Conservation (phyloP, 495 filamentous ascomycete species). For the Aspergillus cristatus region DNA sequence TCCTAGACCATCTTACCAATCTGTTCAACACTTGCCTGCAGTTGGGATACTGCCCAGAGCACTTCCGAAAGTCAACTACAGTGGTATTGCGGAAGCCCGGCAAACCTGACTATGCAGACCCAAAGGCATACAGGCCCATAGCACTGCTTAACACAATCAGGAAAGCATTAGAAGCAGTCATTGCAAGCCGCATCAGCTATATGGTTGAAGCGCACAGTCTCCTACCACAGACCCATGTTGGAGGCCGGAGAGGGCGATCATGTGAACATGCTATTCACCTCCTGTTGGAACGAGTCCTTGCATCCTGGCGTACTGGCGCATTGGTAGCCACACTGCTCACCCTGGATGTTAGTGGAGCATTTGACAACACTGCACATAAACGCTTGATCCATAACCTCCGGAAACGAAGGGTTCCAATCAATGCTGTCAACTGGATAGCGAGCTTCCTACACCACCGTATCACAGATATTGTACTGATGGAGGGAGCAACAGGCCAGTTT, state of each 20-base stretch:
- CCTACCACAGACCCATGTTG: too few species aligned
- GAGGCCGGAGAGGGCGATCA: too few species aligned
- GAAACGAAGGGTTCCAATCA: too few species aligned
- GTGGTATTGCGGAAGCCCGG: too few species aligned
- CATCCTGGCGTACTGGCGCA: conserved; percentile 12
- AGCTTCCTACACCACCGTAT: too few species aligned
- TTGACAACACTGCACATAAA: conserved; percentile 15
- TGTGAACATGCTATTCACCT: conserved; percentile 15
- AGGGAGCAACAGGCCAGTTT: too few species aligned
- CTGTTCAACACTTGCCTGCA: conserved; percentile 12
- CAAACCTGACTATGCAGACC: conserved; percentile 14
- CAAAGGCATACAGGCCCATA: conserved; percentile 16
- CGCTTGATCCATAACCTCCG: too few species aligned
- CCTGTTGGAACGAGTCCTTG: conserved; percentile 14
- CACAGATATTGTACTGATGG: too few species aligned
- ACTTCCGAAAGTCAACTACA: conserved; percentile 8
- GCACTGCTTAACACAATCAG: conserved; percentile 19
- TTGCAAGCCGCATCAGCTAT: too few species aligned
- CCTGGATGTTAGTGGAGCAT: conserved; percentile 22
- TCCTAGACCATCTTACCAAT: conserved; percentile 7
- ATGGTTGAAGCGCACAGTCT: conserved; percentile 13
- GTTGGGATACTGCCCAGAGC: conserved; percentile 13
- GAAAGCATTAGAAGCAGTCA: conserved; percentile 17
- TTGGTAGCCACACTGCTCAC: conserved; percentile 12
- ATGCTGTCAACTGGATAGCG: too few species aligned